These are phyloP conservation scores for Choiromyces venosus DNA, from an alignment of 495 filamentous ascomycete genomes.

Conservation along the genomic window DNA sequence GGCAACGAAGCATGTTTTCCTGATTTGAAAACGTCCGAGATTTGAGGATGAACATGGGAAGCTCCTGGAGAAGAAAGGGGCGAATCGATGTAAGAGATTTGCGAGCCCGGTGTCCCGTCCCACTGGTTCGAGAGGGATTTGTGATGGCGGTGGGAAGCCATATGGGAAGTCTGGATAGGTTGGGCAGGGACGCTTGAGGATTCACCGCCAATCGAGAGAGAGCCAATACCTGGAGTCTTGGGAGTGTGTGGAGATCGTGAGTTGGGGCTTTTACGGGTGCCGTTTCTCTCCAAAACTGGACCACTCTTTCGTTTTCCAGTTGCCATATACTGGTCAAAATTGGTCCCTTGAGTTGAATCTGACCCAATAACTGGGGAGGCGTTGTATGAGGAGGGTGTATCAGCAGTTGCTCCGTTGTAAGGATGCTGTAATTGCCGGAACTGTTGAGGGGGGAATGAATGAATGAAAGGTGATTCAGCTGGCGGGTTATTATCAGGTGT, in stretches of 20 bases:
- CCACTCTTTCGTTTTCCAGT: constrained; percentile 36
- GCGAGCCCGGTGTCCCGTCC: constrained; percentile 62
- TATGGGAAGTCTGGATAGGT: constrained; percentile 53
- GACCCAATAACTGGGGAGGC: constrained; percentile 39
- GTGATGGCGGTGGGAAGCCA: constrained; percentile 55
- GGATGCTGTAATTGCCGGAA: constrained; percentile 48
- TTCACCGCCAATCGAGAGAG: constrained; percentile 58
- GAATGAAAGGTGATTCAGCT: constrained; percentile 63
- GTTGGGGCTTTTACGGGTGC: constrained; percentile 38
- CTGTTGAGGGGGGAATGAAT: constrained; percentile 45
- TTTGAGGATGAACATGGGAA: constrained; percentile 56
- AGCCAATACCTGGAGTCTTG: constrained; percentile 51
- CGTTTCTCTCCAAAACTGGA: constrained; percentile 34
- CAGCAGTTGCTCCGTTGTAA: constrained; percentile 37
- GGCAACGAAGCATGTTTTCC: constrained; percentile 66
- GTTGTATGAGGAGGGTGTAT: constrained; percentile 42
- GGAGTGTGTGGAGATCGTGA: constrained; percentile 41
- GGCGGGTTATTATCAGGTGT: constrained; percentile 61
- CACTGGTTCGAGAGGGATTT: constrained; percentile 63
- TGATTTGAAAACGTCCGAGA: constrained; percentile 64
- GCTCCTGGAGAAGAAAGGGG: constrained; percentile 58
- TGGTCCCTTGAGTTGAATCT: constrained; percentile 38
- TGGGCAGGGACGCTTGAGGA: constrained; percentile 61
- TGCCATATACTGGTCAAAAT: constrained; percentile 38
- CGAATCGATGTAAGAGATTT: constrained; percentile 63